Percentiles rank a stretch among this genome's conserved stretches.
These are phyloP conservation scores for Lathyrus tuberosus DNA, from an alignment of 306 rosid species.

Conservation along the genomic window DNA sequence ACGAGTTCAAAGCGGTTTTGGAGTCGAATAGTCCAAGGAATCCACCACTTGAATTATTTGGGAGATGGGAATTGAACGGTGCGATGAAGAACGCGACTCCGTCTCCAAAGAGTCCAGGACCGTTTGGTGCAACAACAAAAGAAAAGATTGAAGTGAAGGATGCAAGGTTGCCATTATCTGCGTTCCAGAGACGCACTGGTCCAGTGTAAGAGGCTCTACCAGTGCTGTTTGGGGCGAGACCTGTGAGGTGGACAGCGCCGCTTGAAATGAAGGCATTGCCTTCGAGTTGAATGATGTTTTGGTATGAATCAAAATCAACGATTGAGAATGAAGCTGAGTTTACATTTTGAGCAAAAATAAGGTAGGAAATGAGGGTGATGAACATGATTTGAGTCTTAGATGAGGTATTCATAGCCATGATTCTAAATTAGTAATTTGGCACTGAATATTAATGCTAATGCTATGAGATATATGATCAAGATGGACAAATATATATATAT, in stretches of 20 bases:
- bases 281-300: constrained; percentile 15
- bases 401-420: neutral
- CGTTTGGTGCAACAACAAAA: neutral
- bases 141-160: constrained; percentile 39
- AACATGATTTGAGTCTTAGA: neutral
- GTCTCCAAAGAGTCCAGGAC: constrained; percentile 20
- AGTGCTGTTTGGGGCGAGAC: neutral
- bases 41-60: constrained; percentile 39
- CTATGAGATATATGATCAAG: neutral
- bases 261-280: constrained; percentile 26
- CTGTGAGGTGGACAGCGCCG: constrained; percentile 20
- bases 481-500: neutral
- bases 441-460: neutral
- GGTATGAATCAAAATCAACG: constrained; percentile 1
- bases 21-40: constrained; percentile 47
- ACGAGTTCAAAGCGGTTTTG: constrained; percentile 34
- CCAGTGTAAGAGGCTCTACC: constrained; percentile 49
- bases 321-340: constrained; percentile 34
- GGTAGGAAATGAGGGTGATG: constrained; percentile 15
- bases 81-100: constrained; percentile 54
- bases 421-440: neutral
- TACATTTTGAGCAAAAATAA: constrained; percentile 10
- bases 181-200: constrained; percentile 48
- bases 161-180: constrained; percentile 12
- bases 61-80: constrained; percentile 34